These are phyloP conservation scores for Tylopilus cervinicoccineus DNA, from an alignment of 768 basidiomycete species.

Conservation along the genomic window DNA sequence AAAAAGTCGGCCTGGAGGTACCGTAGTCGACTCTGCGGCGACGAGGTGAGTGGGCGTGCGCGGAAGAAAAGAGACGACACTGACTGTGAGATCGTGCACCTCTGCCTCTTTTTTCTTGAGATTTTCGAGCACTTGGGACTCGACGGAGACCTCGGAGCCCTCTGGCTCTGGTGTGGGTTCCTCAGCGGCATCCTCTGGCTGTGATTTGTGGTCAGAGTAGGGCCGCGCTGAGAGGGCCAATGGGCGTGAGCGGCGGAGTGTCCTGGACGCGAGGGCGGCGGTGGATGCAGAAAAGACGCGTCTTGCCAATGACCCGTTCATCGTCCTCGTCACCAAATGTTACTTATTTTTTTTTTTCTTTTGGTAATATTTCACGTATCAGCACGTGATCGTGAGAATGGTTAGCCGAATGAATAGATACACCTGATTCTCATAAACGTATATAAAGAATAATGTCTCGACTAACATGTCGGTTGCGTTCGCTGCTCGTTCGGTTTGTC, in stretches of 20 bases:
- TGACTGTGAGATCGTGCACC: conserved; percentile 79
- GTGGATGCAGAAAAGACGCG: conserved; percentile 57
- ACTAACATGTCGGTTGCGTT: conserved; percentile 5
- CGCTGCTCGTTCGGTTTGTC: not conserved
- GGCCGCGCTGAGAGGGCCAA: conserved; percentile 34
- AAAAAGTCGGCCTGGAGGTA: conserved; percentile 95
- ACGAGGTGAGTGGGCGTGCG: conserved; percentile 3
- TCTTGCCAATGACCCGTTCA: conserved; percentile 52
- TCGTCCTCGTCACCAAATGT: conserved; percentile 19
- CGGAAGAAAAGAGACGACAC: conserved; percentile 26
- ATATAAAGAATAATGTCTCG: no score
- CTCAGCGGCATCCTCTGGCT: conserved; percentile 12
- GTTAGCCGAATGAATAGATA: not conserved
- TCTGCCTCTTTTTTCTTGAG: conserved; percentile 80
- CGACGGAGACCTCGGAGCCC: conserved; percentile 28
- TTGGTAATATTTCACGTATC: not conserved
- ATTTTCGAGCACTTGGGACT: conserved; percentile 42
- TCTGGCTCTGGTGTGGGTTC: conserved; percentile 15
- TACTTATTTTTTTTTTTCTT: not conserved
- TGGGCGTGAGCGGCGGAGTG: conserved; percentile 36
- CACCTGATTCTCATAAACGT: no score
- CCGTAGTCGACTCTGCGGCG: conserved; percentile 73
- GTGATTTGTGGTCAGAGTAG: conserved; percentile 56
- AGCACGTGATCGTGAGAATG: conserved; percentile 20
- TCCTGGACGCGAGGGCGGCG: conserved; percentile 49